These are phyloP conservation scores for Nannizziopsis barbatae DNA, from an alignment of 2,329 filamentous ascomycete species.

Conservation along the genomic window DNA sequence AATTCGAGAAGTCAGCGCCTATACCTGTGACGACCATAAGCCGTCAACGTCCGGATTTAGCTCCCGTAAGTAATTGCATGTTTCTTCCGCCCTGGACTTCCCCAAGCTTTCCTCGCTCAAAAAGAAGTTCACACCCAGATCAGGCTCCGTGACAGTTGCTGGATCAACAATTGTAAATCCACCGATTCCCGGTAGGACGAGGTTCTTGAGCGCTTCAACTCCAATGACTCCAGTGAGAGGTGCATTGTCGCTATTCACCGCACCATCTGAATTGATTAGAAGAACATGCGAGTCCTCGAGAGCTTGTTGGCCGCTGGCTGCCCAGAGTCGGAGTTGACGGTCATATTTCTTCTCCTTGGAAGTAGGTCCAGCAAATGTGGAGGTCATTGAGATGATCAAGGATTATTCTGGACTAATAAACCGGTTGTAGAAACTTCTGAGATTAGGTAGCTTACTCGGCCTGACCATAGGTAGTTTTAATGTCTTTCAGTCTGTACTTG, in stretches of 20 bases:
- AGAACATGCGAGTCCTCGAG: conserved; percentile 87
- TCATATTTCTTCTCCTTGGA: conserved; percentile 74
- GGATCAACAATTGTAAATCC: conserved; percentile 84
- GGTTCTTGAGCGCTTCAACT: conserved; percentile 86
- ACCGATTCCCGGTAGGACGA: conserved; percentile 88
- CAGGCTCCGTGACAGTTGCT: conserved; percentile 61
- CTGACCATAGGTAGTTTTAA: too few relatives aligned
- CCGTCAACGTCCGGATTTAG: conserved; percentile 88
- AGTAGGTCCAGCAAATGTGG: conserved; percentile 38
- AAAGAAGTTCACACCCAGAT: conserved; percentile 96
- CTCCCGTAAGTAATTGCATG: conserved; percentile 65
- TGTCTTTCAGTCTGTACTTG: neutral
- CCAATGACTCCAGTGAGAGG: conserved; percentile 70
- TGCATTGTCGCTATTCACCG: conserved; percentile 26
- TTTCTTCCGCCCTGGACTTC: conserved; percentile 65
- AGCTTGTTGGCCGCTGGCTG: conserved; percentile 77
- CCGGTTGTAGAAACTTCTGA: too few relatives aligned
- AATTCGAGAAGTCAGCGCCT: neutral
- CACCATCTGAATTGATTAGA: conserved; percentile 60
- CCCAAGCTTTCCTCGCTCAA: conserved; percentile 69
- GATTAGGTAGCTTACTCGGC: too few relatives aligned
- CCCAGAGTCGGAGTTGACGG: conserved; percentile 89
- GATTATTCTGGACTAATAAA: neutral
- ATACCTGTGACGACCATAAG: conserved; percentile 51
- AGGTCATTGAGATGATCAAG: conserved; percentile 22